These are phyloP conservation scores for Crotalaria pallida DNA, from an alignment of 306 rosid genomes.

Conservation along the genomic window DNA sequence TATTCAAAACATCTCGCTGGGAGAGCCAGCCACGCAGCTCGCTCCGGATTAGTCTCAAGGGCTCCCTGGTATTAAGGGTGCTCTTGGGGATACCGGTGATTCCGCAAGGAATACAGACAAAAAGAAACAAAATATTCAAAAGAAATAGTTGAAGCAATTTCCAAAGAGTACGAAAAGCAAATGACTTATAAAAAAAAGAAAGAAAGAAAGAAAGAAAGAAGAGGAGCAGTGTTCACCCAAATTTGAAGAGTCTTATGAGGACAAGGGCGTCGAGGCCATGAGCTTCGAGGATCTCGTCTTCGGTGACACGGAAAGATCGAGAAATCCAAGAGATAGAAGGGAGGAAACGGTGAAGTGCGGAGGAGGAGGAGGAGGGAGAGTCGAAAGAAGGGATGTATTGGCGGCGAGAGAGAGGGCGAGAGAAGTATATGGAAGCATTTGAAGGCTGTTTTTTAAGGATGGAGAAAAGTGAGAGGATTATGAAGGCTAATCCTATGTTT, in stretches of 20 bases:
- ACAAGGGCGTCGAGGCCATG: constrained; percentile 81
- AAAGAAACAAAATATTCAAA: too few species aligned
- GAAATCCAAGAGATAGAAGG: constrained; percentile 74
- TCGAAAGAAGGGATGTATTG: constrained; percentile 21
- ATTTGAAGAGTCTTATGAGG: constrained; percentile 72
- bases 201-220: not conserved
- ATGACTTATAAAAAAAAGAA: too few species aligned
- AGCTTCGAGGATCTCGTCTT: constrained; percentile 48
- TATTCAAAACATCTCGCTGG: too few species aligned
- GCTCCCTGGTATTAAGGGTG: too few species aligned
- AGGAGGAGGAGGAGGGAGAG: not conserved
- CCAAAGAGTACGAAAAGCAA: not conserved
- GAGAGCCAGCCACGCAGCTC: too few species aligned
- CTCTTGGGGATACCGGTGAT: too few species aligned
- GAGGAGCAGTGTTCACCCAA: constrained; percentile 38
- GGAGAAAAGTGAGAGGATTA: constrained; percentile 69
- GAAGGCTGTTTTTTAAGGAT: constrained; percentile 73
- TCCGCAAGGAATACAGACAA: too few species aligned
- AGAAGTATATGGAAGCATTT: constrained; percentile 59
- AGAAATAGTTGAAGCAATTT: not conserved
- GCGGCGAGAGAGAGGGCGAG: constrained; percentile 52
- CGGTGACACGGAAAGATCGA: constrained; percentile 48
- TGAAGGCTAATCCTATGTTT: constrained; percentile 71
- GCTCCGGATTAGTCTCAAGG: too few species aligned
- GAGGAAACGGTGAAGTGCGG: constrained; percentile 39